phyloP scores from a whole-genome alignment of 306 rosid genomes.

The Prunus mira region DNA sequence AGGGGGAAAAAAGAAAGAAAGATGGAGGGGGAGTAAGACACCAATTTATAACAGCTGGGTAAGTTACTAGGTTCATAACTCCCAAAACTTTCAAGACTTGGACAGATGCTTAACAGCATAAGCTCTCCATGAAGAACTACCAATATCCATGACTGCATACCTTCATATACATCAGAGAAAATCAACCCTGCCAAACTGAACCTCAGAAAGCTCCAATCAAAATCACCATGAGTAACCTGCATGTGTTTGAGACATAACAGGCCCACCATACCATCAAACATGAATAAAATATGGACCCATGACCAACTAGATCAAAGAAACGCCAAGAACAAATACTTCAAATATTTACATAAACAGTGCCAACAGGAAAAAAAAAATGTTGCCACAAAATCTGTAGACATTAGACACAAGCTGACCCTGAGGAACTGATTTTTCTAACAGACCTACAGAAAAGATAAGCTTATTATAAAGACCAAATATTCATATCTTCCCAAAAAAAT shows the following conservation, averaged over 20 bases:
- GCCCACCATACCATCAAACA: constrained; percentile 70
- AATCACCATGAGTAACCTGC: constrained; percentile 80
- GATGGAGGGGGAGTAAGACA: constrained; percentile 53
- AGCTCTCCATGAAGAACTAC: constrained; percentile 50
- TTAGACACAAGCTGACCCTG: neutral
- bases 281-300: constrained; percentile 44
- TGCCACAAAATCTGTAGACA: constrained; percentile 18
- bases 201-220: constrained; percentile 78
- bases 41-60: constrained; percentile 32
- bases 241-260: constrained; percentile 59
- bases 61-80: constrained; percentile 36
- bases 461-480: neutral
- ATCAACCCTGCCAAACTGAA: constrained; percentile 67
- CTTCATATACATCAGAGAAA: constrained; percentile 70
- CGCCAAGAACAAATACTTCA: constrained; percentile 7
- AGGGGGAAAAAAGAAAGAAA: neutral
- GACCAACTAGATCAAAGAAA: constrained; percentile 45
- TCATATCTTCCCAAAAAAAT: neutral
- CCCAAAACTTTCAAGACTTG: constrained; percentile 37
- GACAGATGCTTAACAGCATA: constrained; percentile 31
- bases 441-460: neutral
- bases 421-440: neutral
- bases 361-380: constrained; percentile 19
- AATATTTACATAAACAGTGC: constrained; percentile 15
- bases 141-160: constrained; percentile 67